Conservation (phyloP, 441 rosid species). For the Erodium chrysanthum region DNA sequence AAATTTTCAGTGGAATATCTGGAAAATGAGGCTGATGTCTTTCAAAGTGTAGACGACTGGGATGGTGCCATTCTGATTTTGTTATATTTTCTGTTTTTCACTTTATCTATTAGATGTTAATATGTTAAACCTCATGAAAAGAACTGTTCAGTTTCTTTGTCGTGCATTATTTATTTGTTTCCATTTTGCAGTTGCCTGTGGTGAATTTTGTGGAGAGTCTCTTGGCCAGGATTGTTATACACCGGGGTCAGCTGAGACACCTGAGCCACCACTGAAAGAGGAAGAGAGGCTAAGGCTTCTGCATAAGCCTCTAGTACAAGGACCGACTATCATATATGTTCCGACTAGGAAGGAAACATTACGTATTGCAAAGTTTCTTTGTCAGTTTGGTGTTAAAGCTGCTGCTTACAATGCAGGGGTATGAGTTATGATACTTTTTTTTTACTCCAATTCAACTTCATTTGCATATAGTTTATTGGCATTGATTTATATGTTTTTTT, state of each 20-base stretch:
- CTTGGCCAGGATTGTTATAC: conserved; percentile 26
- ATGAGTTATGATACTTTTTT: conserved; percentile 15
- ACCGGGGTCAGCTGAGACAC: conserved; percentile 19
- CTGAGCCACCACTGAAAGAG: conserved; percentile 25
- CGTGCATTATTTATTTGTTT: neutral
- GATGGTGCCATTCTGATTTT: conserved; percentile 51
- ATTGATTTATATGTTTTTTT: neutral
- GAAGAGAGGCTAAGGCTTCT: conserved; percentile 30
- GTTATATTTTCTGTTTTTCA: conserved; percentile 10
- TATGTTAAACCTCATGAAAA: neutral
- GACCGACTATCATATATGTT: conserved; percentile 74
- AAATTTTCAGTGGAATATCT: conserved; percentile 49
- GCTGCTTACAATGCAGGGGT: conserved; percentile 87
- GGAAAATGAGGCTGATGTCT: conserved; percentile 66
- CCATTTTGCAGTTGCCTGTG: conserved; percentile 50
- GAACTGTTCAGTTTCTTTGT: neutral
- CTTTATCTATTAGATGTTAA: conserved; percentile 9
- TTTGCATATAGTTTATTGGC: neutral
- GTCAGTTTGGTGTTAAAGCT: conserved; percentile 57
- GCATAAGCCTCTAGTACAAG: conserved; percentile 43
- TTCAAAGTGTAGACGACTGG: conserved; percentile 61
- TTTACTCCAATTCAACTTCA: neutral
- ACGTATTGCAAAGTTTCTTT: conserved; percentile 53
- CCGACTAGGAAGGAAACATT: conserved; percentile 80
- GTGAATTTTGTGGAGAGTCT: conserved; percentile 51